A percentile compares a stretch with the other conserved stretches of the same genome.
Conservation (phyloP, 83 land plant genomes). For the Picea mariana region DNA sequence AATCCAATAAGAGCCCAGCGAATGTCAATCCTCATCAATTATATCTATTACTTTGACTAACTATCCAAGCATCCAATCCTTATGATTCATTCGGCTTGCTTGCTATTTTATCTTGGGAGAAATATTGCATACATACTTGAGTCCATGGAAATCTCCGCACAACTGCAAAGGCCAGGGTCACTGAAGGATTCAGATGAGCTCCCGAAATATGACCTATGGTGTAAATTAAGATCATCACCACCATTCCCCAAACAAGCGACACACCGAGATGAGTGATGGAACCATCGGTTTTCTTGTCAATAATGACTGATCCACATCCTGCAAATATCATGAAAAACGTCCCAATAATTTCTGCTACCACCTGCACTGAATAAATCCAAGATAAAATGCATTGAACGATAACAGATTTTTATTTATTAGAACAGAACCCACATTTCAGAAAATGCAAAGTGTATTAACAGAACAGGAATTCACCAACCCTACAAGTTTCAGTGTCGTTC, state of each 20-base stretch:
- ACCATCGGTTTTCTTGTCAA: constrained; percentile 27
- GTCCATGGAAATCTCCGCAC: constrained; percentile 48
- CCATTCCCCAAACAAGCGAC: constrained; percentile 52
- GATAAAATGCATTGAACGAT: neutral
- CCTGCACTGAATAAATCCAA: constrained; percentile 21
- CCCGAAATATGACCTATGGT: constrained; percentile 74
- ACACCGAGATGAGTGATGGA: constrained; percentile 46
- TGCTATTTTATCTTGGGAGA: neutral
- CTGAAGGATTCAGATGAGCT: constrained; percentile 70
- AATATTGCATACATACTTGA: constrained; percentile 30
- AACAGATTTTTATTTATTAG: no score
- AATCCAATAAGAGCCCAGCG: neutral
- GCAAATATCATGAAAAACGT: constrained; percentile 64
- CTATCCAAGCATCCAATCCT: neutral
- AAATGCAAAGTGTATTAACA: no score
- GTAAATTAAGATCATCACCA: constrained; percentile 59
- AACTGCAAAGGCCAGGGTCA: constrained; percentile 63
- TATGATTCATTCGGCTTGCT: neutral
- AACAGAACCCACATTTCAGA: no score
- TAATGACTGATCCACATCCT: constrained; percentile 46
- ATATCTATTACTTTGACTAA: neutral
- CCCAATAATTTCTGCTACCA: constrained; percentile 57
- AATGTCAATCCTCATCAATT: neutral
- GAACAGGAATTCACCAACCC: neutral
- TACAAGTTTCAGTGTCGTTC: neutral